A percentile compares a stretch with the other conserved stretches of the same genome.
phyloP scores from a whole-genome alignment of 2,329 filamentous ascomycete species.

The Fusarium mexicanum region DNA sequence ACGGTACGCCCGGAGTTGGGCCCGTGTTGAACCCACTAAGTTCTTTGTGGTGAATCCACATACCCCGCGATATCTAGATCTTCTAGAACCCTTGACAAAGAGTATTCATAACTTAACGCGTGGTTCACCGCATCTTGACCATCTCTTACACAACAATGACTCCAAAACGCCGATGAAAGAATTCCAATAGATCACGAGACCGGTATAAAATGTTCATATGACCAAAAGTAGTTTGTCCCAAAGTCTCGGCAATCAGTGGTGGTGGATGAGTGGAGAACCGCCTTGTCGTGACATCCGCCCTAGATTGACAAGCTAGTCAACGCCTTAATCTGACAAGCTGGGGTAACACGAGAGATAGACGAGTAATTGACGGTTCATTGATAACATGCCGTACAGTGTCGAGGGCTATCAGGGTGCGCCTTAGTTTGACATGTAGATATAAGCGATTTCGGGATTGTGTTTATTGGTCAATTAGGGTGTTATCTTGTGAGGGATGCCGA shows the following conservation, averaged over 20 bases:
- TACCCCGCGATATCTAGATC: conserved; percentile 11
- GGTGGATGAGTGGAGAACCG: conserved; percentile 29
- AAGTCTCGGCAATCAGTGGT: not conserved
- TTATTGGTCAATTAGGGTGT: conserved; percentile 5
- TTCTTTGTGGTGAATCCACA: not conserved
- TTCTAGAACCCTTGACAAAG: not conserved
- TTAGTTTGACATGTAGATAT: conserved; percentile 1
- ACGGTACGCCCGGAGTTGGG: conserved; percentile 13
- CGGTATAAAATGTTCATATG: conserved; percentile 2
- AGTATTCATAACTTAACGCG: not conserved
- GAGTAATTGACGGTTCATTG: not conserved
- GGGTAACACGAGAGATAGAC: conserved; percentile 2
- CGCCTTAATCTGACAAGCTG: conserved; percentile 35
- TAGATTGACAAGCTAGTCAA: conserved; percentile 27
- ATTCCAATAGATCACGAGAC: not conserved
- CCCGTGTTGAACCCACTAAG: not conserved
- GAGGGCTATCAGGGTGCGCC: not conserved
- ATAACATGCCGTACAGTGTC: not conserved
- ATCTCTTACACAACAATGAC: too few species aligned
- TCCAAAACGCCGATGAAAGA: too few species aligned
- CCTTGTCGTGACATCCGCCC: conserved; percentile 37
- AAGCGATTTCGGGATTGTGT: not conserved
- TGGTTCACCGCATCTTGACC: not conserved
- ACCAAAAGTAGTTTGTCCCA: not conserved
- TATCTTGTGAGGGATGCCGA: not conserved